phyloP scores from a whole-genome alignment of 2,329 filamentous ascomycete genomes.

The Ophiostoma perfectum region DNA sequence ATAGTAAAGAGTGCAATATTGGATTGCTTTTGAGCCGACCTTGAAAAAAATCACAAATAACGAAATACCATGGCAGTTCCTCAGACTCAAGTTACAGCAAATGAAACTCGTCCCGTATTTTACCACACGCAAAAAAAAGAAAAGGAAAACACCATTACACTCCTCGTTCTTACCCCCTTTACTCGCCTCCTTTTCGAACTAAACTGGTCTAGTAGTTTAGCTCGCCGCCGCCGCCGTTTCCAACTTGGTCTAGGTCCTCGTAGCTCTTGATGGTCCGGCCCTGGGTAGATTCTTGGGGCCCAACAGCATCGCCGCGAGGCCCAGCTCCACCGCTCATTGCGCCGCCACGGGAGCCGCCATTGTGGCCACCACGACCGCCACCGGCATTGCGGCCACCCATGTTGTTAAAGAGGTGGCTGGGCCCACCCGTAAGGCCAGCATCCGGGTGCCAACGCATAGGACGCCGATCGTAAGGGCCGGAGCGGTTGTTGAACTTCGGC shows the following conservation, averaged over 20 bases:
- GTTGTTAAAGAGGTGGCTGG: conserved; percentile 4
- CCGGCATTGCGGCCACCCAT: conserved; percentile 39
- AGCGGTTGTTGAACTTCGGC: conserved; percentile 55
- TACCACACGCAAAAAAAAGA: neutral
- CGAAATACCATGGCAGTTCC: neutral
- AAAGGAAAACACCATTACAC: neutral
- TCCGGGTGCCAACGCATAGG: conserved; percentile 46
- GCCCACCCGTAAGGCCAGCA: conserved; percentile 34
- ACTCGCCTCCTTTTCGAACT: neutral
- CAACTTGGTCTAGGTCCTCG: conserved; percentile 87
- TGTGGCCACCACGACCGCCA: conserved; percentile 39
- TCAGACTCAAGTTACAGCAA: neutral
- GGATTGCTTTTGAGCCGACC: neutral
- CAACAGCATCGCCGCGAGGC: conserved; percentile 61
- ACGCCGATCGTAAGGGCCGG: conserved; percentile 70
- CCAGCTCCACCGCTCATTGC: conserved; percentile 38
- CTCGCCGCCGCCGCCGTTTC: conserved; percentile 69
- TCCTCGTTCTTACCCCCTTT: neutral
- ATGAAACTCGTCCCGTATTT: neutral
- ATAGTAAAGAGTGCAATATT: neutral
- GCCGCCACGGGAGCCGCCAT: conserved; percentile 33
- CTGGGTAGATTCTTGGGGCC: conserved; percentile 84
- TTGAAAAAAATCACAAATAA: neutral
- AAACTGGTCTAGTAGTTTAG: conserved; percentile 69
- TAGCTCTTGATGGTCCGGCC: conserved; percentile 94